Base-by-base conservation (phyloP, 2,329 filamentous ascomycete species). In the Alternaria solani region DNA sequence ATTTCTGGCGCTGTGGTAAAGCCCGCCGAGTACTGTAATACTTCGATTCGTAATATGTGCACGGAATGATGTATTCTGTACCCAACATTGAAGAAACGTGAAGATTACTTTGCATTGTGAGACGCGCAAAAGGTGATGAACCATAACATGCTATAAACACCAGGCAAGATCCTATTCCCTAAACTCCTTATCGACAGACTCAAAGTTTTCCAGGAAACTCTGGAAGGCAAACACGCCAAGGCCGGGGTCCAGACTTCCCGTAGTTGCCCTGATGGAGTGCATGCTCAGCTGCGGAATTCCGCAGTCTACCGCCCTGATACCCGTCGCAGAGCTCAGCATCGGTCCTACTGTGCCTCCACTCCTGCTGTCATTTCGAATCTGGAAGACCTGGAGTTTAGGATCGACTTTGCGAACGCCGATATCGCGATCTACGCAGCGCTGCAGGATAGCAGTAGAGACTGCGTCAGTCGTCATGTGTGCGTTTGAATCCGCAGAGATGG, bases 391-490 rank as follows among this genome's bases (percentile, higher is more conserved):
- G 55, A 96, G 84, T 48, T 85, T 87, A 57, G 87, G 88, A n/a
- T 75, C 72, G 4, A 64, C 54, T 12, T 56, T 64, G 30, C 73
- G 64, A 7, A 63, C 51, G 84, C 92, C 62, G 84, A 86, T 34
- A 26, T 72, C 71, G 39, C 60, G 59, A 60, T 93, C 89, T 7
- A 93, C 94, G 39, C 96, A 87, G 26, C 91, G 87, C 67, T 90
- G 87, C 36, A 98, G 82, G 61, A 98, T 87, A 5, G 93, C 89
- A 4, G 92, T 91, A 11, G 91, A 95, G 18, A 97, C 88, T 56
- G 90, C 88, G 75, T 98, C 94, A 3, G 94, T 97, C 4, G 94
- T 97, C 92, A 97, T 97, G 81, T 98, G 93, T 5, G 93, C 95
- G 74, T 97, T 97, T 52, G 89, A 88, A 79, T 98, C 94, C 23